Conservation (phyloP, 352 stramenopile genomes). For the Pythium guiyangense region DNA sequence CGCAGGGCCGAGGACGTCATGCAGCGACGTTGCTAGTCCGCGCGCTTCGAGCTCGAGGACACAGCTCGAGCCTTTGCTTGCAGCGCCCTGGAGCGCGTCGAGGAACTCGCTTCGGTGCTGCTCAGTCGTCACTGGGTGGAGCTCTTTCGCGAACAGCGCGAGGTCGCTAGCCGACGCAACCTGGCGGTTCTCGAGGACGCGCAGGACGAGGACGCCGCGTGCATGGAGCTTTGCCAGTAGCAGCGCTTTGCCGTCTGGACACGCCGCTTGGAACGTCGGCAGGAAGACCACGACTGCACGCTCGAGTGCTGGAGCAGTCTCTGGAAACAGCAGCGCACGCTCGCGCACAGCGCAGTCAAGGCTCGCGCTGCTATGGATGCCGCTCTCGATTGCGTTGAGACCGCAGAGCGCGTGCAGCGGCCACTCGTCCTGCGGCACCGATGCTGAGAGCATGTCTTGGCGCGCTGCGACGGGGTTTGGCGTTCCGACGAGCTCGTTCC, state of each 20-base stretch:
- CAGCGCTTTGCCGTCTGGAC: conserved; percentile 19
- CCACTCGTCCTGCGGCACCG: conserved; percentile 35
- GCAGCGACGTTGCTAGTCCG: conserved; percentile 29
- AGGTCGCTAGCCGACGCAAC: conserved; percentile 1
- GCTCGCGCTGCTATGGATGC: conserved; percentile 56
- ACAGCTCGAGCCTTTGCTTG: no score
- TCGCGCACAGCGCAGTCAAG: conserved; percentile 59
- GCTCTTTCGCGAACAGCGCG: conserved; percentile 1
- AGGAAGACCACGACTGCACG: conserved; percentile 35
- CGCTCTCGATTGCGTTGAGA: conserved; percentile 52
- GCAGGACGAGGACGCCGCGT: conserved; percentile 11
- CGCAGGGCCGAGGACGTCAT: conserved; percentile 29
- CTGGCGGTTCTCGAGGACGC: background rate
- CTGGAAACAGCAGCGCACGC: conserved; percentile 57
- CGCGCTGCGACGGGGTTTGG: conserved; percentile 41
- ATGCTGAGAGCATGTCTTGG: conserved; percentile 32
- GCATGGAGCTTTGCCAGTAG: conserved; percentile 26
- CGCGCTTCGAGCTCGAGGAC: conserved; percentile 40
- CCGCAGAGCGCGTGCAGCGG: conserved; percentile 72
- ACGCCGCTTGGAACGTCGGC: conserved; percentile 22
- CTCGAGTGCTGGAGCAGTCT: conserved; percentile 16
- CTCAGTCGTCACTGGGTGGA: conserved; percentile 2
- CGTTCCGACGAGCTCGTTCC: conserved; percentile 54
- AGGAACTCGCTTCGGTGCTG: conserved; percentile 4
- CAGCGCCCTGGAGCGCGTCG: background rate